phyloP scores from a whole-genome alignment of 805 yeast genomes.

The Candida sithepensis region DNA sequence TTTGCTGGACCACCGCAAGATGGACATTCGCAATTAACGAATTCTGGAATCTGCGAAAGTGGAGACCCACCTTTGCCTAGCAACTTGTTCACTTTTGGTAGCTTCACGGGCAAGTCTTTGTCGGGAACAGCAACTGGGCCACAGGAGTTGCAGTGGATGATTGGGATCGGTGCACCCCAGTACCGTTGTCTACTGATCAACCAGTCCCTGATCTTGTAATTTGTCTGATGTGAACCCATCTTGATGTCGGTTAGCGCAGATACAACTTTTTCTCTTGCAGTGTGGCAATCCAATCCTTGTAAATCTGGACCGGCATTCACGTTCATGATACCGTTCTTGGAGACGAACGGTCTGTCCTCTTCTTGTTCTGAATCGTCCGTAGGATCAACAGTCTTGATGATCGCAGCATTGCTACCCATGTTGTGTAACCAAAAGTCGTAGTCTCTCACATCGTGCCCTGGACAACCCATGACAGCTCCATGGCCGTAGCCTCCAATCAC shows the following conservation, averaged over 20 bases:
- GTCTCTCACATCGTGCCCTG: constrained; percentile 89
- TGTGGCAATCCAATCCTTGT: constrained; percentile 43
- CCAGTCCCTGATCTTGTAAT: constrained; percentile 85
- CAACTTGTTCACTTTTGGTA: constrained; percentile 53
- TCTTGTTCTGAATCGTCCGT: constrained; percentile 11
- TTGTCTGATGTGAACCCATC: constrained; percentile 46
- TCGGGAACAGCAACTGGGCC: constrained; percentile 95
- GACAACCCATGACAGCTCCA: constrained; percentile 98
- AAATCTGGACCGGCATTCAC: constrained; percentile 41
- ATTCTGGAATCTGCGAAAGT: constrained; percentile 59
- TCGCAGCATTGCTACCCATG: constrained; percentile 39
- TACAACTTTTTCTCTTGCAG: constrained; percentile 49
- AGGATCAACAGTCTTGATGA: constrained; percentile 46
- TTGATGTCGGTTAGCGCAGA: constrained; percentile 17
- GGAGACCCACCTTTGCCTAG: constrained; percentile 62
- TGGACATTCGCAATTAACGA: constrained; percentile 77
- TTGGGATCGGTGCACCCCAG: constrained; percentile 99
- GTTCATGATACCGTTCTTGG: constrained; percentile 46
- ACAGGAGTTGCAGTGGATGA: constrained; percentile 79
- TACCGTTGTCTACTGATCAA: constrained; percentile 88
- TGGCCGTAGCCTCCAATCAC: constrained; percentile 80
- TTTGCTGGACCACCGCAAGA: constrained; percentile 65
- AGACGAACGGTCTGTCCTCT: constrained; percentile 32
- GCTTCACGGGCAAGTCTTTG: constrained; percentile 71
- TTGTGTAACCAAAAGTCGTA: constrained; percentile 73